Evolutionary conservation across 306 rosid genomes (phyloP).

Genomic region (Phaseolus lunatus): DNA sequence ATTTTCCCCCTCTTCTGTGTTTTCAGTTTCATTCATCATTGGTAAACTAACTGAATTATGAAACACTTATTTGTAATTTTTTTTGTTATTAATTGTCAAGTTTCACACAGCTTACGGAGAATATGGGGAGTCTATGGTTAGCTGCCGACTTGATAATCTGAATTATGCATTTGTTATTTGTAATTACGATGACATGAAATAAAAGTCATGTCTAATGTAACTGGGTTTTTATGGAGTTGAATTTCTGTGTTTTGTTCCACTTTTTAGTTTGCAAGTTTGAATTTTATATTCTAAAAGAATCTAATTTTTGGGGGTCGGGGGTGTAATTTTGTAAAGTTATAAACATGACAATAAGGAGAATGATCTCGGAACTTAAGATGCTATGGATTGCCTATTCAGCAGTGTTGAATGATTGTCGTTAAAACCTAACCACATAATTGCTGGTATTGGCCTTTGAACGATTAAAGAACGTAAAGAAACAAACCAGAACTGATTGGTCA

Average conservation of each 20-base stretch:
- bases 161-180: not conserved
- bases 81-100: not conserved
- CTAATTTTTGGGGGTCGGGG: not conserved
- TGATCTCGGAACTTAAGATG: slow-evolving; percentile 15
- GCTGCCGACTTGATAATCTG: not conserved
- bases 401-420: slow-evolving; percentile 2
- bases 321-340: not conserved
- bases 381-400: slow-evolving; percentile 5
- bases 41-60: no score
- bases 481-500: slow-evolving; percentile 26
- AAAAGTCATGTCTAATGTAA: not conserved
- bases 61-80: not conserved
- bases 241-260: not conserved
- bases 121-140: not conserved
- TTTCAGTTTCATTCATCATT: not conserved
- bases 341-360: slow-evolving; percentile 17
- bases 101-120: not conserved
- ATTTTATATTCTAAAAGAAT: not conserved
- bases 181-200: not conserved
- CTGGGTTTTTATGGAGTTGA: not conserved
- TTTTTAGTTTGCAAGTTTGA: slow-evolving; percentile 1
- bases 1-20: not conserved
- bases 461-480: slow-evolving; percentile 7
- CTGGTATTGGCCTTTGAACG: not conserved
- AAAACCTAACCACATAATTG: slow-evolving; percentile 2